Evolutionary conservation across 2,329 filamentous ascomycete species (phyloP).

Genomic region (Corynespora cassiicola): DNA sequence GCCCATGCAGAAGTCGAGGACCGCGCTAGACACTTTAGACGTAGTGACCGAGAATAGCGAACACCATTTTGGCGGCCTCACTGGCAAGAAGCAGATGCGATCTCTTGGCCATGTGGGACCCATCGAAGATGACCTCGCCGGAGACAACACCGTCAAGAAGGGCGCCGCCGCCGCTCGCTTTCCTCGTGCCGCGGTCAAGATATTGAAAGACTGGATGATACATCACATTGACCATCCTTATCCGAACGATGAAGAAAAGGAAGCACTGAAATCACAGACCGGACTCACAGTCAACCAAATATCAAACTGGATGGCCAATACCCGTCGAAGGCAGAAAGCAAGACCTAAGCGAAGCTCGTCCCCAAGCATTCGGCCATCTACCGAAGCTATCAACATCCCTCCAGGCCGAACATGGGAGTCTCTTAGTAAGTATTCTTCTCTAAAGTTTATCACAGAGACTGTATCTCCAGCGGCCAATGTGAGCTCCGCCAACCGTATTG

Average conservation of each 20-base stretch:
- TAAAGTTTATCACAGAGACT: constrained; percentile 19
- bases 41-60: constrained; percentile 51
- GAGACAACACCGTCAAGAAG: constrained; percentile 36
- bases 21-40: constrained; percentile 55
- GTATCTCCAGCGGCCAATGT: constrained; percentile 19
- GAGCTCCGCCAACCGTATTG: constrained; percentile 30
- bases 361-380: constrained; percentile 68
- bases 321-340: constrained; percentile 81
- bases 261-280: constrained; percentile 77
- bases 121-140: constrained; percentile 38
- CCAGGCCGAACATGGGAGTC: constrained; percentile 62
- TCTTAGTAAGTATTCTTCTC: constrained; percentile 37
- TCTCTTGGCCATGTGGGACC: constrained; percentile 43
- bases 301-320: constrained; percentile 91
- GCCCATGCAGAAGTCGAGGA: constrained; percentile 36
- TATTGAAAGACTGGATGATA: constrained; percentile 84
- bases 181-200: constrained; percentile 78
- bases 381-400: constrained; percentile 76
- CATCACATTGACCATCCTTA: constrained; percentile 84
- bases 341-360: constrained; percentile 72
- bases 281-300: constrained; percentile 85
- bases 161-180: constrained; percentile 60
- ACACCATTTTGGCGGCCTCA: constrained; percentile 40
- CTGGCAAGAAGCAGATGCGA: constrained; percentile 46
- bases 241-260: constrained; percentile 86